Conservation (phyloP, 352 stramenopile species). For the Phytophthora idaei region DNA sequence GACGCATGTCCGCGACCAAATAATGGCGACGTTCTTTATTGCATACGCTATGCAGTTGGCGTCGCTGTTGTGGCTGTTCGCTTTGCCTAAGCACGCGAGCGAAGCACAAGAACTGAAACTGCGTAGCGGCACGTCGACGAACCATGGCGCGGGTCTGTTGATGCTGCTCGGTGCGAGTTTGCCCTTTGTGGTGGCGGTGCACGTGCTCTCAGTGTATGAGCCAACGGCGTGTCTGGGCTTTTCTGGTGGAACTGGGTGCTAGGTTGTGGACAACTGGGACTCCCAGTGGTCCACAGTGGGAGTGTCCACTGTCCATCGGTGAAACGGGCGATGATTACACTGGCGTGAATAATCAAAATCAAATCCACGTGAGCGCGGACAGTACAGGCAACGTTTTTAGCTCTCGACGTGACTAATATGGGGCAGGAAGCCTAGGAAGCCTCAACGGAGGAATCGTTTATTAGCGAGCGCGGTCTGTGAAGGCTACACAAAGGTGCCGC, state of each 20-base stretch:
- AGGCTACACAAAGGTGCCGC: background rate
- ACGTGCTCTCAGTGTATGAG: constrained; percentile 58
- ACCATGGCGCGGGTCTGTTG: constrained; percentile 19
- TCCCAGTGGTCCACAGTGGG: too few species aligned
- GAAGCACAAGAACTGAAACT: constrained; percentile 37
- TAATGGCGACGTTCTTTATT: constrained; percentile 52
- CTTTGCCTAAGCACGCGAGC: constrained; percentile 46
- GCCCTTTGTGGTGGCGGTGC: constrained; percentile 34
- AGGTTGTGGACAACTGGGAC: background rate
- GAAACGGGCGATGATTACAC: constrained; percentile 15
- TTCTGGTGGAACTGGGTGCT: constrained; percentile 47
- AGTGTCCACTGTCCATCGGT: background rate
- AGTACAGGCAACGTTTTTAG: too few species aligned
- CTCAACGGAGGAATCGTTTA: background rate
- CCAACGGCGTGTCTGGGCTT: constrained; percentile 54
- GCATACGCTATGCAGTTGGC: constrained; percentile 53
- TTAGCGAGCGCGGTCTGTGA: background rate
- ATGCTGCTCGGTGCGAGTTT: constrained; percentile 25
- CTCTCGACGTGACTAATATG: background rate
- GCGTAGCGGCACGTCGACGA: constrained; percentile 34
- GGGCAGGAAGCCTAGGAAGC: background rate
- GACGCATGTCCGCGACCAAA: constrained; percentile 36
- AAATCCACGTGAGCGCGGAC: too few species aligned
- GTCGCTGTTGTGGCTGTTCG: constrained; percentile 47
- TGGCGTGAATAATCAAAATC: constrained; percentile 3